Percentiles rank a stretch among this genome's conserved stretches.
These are phyloP conservation scores for Thamnidium elegans DNA, from an alignment of 192 early-diverging fungal species.

Conservation along the genomic window DNA sequence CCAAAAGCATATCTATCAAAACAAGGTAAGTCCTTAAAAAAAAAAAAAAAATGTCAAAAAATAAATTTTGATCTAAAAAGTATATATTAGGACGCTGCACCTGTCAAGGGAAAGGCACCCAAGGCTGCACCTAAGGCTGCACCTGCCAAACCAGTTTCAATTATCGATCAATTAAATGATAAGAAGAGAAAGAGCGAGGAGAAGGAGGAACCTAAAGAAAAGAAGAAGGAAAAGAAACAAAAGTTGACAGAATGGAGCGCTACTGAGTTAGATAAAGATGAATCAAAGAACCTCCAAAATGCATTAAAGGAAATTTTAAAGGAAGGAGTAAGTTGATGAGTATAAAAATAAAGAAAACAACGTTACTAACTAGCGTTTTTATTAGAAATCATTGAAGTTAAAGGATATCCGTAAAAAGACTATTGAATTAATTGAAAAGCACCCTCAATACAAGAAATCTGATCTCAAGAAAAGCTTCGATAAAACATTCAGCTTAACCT, in stretches of 20 bases:
- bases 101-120: neutral
- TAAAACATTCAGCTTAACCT: neutral
- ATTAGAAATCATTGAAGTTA: slow-evolving; percentile 10
- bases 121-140: slow-evolving; percentile 13
- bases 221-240: slow-evolving; percentile 28
- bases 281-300: slow-evolving; percentile 4
- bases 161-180: slow-evolving; percentile 42
- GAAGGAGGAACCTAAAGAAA: slow-evolving; percentile 23
- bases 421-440: slow-evolving; percentile 17
- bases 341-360: neutral
- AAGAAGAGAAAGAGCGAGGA: slow-evolving; percentile 36
- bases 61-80: neutral
- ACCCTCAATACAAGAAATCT: slow-evolving; percentile 17
- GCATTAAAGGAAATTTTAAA: slow-evolving; percentile 12
- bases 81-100: slow-evolving; percentile 20
- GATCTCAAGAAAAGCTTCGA: slow-evolving; percentile 31
- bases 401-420: slow-evolving; percentile 26
- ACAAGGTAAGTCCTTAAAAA: slow-evolving; percentile 48
- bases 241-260: slow-evolving; percentile 30
- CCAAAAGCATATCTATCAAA: slow-evolving; percentile 79
- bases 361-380: neutral
- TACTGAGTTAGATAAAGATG: slow-evolving; percentile 16
- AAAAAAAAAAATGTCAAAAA: neutral
- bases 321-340: neutral
- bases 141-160: slow-evolving; percentile 28